Conservation (phyloP, 441 rosid genomes). For the Populus hybrid region DNA sequence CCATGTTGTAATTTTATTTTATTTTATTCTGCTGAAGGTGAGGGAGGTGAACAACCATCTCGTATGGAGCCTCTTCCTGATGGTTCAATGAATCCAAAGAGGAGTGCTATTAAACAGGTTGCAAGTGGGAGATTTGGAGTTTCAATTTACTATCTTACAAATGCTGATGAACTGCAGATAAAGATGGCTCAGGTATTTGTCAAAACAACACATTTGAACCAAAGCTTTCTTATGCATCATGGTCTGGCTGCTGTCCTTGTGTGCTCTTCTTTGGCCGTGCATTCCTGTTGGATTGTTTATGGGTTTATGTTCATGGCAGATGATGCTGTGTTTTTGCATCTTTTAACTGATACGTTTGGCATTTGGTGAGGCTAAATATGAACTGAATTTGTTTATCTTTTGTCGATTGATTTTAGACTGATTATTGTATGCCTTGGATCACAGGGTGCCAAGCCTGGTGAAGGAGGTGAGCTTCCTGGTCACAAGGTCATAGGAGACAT, state of each 20-base stretch:
- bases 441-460: conserved; percentile 87
- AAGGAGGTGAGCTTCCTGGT: conserved; percentile 99
- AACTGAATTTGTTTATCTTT: conserved; percentile 21
- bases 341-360: conserved; percentile 41
- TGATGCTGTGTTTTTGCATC: conserved; percentile 55
- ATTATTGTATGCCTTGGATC: conserved; percentile 17
- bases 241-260: conserved; percentile 16
- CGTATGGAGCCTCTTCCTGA: conserved; percentile 94
- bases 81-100: conserved; percentile 92
- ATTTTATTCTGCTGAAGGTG: conserved; percentile 49
- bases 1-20: background rate
- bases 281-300: conserved; percentile 50
- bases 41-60: conserved; percentile 99
- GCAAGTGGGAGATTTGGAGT: conserved; percentile 99
- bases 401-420: conserved; percentile 17
- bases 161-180: conserved; percentile 58
- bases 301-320: conserved; percentile 59
- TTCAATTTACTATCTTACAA: conserved; percentile 93
- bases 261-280: conserved; percentile 35
- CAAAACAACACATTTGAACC: background rate
- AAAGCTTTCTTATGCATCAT: conserved; percentile 2
- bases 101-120: conserved; percentile 99
- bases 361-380: conserved; percentile 46
- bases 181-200: conserved; percentile 99
- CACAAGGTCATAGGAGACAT: conserved; percentile 99